These are phyloP conservation scores for Endothia cerciana DNA, from an alignment of 2,329 filamentous ascomycete species.

Conservation along the genomic window DNA sequence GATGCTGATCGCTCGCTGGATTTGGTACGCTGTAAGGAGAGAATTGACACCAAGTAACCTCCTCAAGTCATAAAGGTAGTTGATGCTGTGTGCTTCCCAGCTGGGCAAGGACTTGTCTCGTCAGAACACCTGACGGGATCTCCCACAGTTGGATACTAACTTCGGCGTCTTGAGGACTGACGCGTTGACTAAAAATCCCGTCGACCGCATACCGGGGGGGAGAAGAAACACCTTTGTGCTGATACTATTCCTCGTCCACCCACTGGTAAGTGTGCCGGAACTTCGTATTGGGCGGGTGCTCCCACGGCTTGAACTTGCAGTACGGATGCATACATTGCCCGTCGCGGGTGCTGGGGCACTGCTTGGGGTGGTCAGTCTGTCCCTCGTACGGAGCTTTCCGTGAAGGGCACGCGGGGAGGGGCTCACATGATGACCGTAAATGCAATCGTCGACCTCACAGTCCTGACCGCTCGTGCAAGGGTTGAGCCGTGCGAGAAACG, in stretches of 20 bases:
- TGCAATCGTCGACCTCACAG: constrained; percentile 61
- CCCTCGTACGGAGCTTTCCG: background rate
- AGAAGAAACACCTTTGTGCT: background rate
- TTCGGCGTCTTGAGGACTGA: background rate
- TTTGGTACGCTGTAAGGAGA: background rate
- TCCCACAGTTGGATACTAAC: background rate
- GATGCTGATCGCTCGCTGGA: background rate
- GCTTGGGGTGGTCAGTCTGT: background rate
- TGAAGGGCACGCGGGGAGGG: background rate
- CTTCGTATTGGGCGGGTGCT: constrained; percentile 62
- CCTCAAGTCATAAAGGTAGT: background rate
- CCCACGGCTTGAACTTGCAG: constrained; percentile 58
- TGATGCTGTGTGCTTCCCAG: background rate
- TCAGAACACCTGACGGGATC: background rate
- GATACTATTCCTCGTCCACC: constrained; percentile 18
- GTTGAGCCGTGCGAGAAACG: constrained; percentile 59
- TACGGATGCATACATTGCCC: constrained; percentile 56
- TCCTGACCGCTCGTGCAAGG: constrained; percentile 61
- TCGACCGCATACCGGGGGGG: background rate
- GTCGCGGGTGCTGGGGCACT: constrained; percentile 59
- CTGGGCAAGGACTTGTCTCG: background rate
- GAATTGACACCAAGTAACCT: background rate
- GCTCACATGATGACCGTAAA: constrained; percentile 66
- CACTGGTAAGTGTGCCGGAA: constrained; percentile 39
- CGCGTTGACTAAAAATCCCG: background rate